A percentile compares a stretch with the other conserved stretches of the same genome.
Evolutionary conservation across 805 yeast species (phyloP).

Genomic region (Candida coquimbonensis): DNA sequence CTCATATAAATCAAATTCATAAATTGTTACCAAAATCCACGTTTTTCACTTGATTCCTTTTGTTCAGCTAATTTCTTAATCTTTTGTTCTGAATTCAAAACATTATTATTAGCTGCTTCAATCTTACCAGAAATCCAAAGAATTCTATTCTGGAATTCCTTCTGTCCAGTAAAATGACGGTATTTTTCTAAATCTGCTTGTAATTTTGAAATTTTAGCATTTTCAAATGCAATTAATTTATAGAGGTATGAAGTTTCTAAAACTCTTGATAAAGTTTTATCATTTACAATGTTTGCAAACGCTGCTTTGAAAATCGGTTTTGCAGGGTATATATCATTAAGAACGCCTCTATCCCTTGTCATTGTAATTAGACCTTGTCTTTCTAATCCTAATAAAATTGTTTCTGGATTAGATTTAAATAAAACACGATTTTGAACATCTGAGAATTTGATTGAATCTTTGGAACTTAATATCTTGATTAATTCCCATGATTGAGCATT

Average conservation of each 20-base stretch:
- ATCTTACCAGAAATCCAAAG: constrained; percentile 65
- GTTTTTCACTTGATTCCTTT: background rate
- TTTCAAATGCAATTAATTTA: constrained; percentile 51
- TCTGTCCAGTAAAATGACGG: constrained; percentile 42
- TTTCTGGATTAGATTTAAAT: constrained; percentile 49
- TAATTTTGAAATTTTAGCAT: constrained; percentile 49
- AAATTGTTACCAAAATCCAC: too few species aligned
- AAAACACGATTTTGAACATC: constrained; percentile 52
- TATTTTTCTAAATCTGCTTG: constrained; percentile 69
- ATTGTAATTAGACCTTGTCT: constrained; percentile 69
- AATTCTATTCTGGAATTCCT: constrained; percentile 53
- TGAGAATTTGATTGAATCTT: constrained; percentile 39
- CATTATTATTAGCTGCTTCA: constrained; percentile 46
- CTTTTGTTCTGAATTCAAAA: constrained; percentile 40
- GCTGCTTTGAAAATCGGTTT: constrained; percentile 83
- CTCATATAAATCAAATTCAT: too few species aligned
- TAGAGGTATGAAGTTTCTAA: constrained; percentile 59
- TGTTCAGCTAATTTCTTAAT: constrained; percentile 27
- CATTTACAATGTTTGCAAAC: constrained; percentile 55
- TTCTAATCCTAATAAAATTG: constrained; percentile 64
- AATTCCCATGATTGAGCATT: constrained; percentile 86
- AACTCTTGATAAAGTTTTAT: constrained; percentile 46
- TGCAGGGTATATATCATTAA: constrained; percentile 63
- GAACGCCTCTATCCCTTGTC: constrained; percentile 69
- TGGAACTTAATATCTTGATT: constrained; percentile 52